These are phyloP conservation scores for Leccinum pellstonianum DNA, from an alignment of 768 basidiomycete species.

Conservation along the genomic window DNA sequence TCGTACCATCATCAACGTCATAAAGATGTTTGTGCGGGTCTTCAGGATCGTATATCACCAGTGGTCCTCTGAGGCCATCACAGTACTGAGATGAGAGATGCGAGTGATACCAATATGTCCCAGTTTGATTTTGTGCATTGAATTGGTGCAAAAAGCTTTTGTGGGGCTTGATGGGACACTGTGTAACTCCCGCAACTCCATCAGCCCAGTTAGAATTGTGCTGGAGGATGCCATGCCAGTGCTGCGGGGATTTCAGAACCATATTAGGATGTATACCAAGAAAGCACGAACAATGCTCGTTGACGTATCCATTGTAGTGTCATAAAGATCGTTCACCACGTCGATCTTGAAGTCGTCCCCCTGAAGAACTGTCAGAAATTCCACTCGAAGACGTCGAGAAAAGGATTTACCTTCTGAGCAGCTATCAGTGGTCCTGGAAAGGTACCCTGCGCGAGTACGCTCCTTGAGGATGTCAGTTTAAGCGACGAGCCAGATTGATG, in stretches of 20 bases:
- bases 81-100: conserved; percentile 41
- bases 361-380: conserved; percentile 19
- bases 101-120: conserved; percentile 37
- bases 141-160: conserved; percentile 24
- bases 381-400: background rate
- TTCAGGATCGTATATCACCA: conserved; percentile 43
- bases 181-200: conserved; percentile 40
- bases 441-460: conserved; percentile 40
- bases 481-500: background rate
- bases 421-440: conserved; percentile 47
- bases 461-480: conserved; percentile 24
- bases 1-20: conserved; percentile 43
- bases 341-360: conserved; percentile 41
- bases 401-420: conserved; percentile 34
- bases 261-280: background rate
- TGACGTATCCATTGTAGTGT: conserved; percentile 46
- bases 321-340: conserved; percentile 44
- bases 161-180: conserved; percentile 28
- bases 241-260: conserved; percentile 31
- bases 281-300: conserved; percentile 47
- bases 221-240: conserved; percentile 56
- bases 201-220: conserved; percentile 44
- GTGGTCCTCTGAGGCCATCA: conserved; percentile 26
- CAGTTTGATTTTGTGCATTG: conserved; percentile 23
- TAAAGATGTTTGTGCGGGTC: conserved; percentile 41